phyloP scores from a whole-genome alignment of 805 yeast genomes.

The Starmera quercuum region DNA sequence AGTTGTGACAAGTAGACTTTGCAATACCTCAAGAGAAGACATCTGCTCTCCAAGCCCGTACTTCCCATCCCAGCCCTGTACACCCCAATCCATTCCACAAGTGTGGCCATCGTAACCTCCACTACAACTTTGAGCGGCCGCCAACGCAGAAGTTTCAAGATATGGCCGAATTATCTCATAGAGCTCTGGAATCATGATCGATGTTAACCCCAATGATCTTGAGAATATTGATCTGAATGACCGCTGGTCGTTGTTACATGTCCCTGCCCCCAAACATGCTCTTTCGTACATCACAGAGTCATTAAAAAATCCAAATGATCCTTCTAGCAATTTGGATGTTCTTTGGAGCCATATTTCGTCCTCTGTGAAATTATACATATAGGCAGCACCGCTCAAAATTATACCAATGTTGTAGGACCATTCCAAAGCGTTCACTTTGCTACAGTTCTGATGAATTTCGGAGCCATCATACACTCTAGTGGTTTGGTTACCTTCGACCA shows the following conservation, averaged over 20 bases:
- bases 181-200: conserved; percentile 45
- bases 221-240: conserved; percentile 64
- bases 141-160: conserved; percentile 46
- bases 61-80: conserved; percentile 50
- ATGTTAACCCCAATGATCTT: conserved; percentile 52
- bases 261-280: conserved; percentile 45
- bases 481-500: conserved; percentile 25
- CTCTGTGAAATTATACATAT: conserved; percentile 54
- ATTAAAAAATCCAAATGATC: conserved; percentile 41
- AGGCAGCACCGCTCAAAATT: conserved; percentile 60
- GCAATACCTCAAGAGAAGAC: conserved; percentile 58
- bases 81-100: conserved; percentile 64
- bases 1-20: conserved; percentile 33
- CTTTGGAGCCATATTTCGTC: conserved; percentile 43
- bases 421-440: conserved; percentile 37
- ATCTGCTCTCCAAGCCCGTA: conserved; percentile 78
- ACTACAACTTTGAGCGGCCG: conserved; percentile 61
- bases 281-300: conserved; percentile 52
- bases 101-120: conserved; percentile 75
- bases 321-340: conserved; percentile 34
- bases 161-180: conserved; percentile 33
- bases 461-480: conserved; percentile 55
- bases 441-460: conserved; percentile 38
- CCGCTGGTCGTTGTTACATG: conserved; percentile 71
- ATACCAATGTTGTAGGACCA: conserved; percentile 73